Evolutionary conservation across 75 land plant genomes (phyloP).

Genomic region (Cupressus sempervirens): DNA sequence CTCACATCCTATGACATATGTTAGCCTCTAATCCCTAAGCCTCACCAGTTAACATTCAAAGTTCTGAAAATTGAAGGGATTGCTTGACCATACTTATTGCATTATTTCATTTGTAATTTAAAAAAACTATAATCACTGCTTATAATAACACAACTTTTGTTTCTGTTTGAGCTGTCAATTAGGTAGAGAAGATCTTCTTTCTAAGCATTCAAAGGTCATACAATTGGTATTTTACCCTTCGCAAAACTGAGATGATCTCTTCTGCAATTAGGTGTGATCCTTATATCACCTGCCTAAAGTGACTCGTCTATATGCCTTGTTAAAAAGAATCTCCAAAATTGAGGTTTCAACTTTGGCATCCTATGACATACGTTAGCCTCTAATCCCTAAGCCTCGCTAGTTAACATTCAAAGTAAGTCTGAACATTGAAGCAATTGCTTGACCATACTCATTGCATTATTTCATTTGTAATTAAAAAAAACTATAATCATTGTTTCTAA

Average conservation of each 20-base stretch:
- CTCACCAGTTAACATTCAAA: not conserved
- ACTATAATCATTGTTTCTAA: not conserved
- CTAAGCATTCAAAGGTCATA: not conserved
- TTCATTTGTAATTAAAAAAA: not conserved
- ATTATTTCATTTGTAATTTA: not conserved
- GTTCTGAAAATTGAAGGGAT: not conserved
- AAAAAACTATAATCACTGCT: not conserved
- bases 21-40: not conserved
- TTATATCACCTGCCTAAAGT: not conserved
- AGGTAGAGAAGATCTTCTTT: too few relatives aligned
- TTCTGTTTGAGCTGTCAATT: not conserved
- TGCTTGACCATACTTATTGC: not conserved
- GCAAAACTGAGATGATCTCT: not conserved
- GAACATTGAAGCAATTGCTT: not conserved
- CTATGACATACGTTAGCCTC: not conserved
- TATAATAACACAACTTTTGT: not conserved
- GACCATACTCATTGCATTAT: not conserved
- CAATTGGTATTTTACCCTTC: not conserved
- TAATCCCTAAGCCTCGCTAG: not conserved
- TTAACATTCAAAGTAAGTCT: not conserved
- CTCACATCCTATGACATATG: not conserved
- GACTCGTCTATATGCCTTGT: not conserved
- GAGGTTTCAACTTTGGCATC: too few relatives aligned
- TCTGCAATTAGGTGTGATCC: not conserved
- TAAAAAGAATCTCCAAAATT: not conserved